Evolutionary conservation across 306 rosid genomes (phyloP), one percentile per base, ranked within the genome.

Genomic region (Cicer pinnatifidum): DNA sequence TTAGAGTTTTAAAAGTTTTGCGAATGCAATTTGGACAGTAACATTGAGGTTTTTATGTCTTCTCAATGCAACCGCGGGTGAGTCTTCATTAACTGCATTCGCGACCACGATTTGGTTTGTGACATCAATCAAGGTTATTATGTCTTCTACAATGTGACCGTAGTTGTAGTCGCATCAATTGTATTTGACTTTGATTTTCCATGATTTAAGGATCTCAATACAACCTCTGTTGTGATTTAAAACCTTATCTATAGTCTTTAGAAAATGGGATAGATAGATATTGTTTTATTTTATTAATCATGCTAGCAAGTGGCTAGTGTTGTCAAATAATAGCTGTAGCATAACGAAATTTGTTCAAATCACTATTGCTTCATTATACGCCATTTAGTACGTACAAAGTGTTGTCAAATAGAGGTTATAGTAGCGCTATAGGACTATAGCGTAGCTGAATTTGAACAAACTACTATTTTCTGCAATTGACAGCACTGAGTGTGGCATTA

Each of bases 251-350:
- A 4, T 35, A 15, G 61, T 45, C 0, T 23, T 8, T 58, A 45
- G 53, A 33, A 51, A 38, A 47, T 40, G 72, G 59, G 62, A 38
- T 6, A 61, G 67, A 10, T 16, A 48, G n/a, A 41, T 45, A 9
- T 28, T 51, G 5, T 48, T 23, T 23, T 28, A 28, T 37, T 6
- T 6, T 47, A 13, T 6, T 9, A 1, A 9, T 48, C 19, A 37
- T 75, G 45, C 43, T n/a, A 52, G 64, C 51, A 40, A 40, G 46
- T 4, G 40, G 61, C 35, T 0, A 28, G 5, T 28, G 35, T 28
- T 28, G 35, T 28, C 35, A 28, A 28, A 28, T 28, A 28, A 4
- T 28, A 28, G 35, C 5, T 28, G 3, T 28, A 28, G 35, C 35
- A 28, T 28, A 28, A 28, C 35, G 35, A 28, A 28, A 3, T 28